phyloP scores from a whole-genome alignment of 306 rosid genomes.

The Acacia acuminata region DNA sequence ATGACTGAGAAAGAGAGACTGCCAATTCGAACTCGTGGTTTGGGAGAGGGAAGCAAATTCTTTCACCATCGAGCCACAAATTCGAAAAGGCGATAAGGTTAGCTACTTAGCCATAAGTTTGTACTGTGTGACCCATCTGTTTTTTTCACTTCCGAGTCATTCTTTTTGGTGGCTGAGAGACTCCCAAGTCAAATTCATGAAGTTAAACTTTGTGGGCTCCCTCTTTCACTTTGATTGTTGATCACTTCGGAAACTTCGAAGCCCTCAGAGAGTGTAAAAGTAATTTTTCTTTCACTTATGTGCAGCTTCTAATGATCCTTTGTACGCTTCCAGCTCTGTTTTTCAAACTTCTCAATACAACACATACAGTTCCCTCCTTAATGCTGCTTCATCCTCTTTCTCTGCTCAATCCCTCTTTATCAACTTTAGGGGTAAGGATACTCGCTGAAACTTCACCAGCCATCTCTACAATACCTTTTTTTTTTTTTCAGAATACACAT shows the following conservation, averaged over 20 bases:
- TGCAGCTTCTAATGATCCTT: not conserved
- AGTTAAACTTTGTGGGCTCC: not conserved
- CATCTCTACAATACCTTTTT: not conserved
- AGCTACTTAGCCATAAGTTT: not conserved
- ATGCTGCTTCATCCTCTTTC: not conserved
- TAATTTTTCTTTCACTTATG: not conserved
- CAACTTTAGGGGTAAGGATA: not conserved
- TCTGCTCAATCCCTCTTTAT: not conserved
- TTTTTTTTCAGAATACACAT: not conserved
- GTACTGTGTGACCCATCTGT: not conserved
- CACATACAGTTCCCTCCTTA: not conserved
- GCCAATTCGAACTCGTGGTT: not conserved
- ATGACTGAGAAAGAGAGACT: not conserved
- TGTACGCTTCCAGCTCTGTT: not conserved
- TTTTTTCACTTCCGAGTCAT: not conserved
- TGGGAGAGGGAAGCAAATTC: not conserved
- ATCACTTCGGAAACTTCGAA: not conserved
- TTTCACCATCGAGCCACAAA: not conserved
- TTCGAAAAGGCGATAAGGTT: not conserved
- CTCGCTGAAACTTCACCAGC: not conserved
- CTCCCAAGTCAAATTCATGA: not conserved
- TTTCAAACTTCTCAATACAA: not conserved
- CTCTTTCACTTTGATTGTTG: not conserved
- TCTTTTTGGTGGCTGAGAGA: not conserved
- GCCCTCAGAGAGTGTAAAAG: not conserved